These are phyloP conservation scores for Pseudozyma sp. DNA, from an alignment of 1,284 basidiomycete genomes.

Conservation along the genomic window DNA sequence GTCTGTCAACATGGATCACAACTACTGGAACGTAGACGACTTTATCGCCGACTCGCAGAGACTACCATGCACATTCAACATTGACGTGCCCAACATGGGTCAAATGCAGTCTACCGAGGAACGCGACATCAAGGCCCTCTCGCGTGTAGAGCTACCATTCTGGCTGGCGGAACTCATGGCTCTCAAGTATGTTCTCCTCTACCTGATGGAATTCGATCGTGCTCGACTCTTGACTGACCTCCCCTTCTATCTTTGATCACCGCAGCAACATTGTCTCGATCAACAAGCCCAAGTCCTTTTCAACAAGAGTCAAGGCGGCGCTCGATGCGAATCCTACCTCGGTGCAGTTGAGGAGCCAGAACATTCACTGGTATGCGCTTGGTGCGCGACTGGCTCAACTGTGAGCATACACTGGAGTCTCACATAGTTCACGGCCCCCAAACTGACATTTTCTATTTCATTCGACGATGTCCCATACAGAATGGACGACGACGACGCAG, in stretches of 20 bases:
- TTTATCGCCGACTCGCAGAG: conserved; percentile 61
- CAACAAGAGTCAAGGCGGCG: conserved; percentile 57
- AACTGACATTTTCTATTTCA: too few species aligned
- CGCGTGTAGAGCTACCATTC: conserved; percentile 64
- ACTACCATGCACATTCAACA: conserved; percentile 62
- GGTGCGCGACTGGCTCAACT: conserved; percentile 59
- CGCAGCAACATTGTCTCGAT: conserved; percentile 59
- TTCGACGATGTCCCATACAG: conserved; percentile 12
- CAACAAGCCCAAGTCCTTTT: conserved; percentile 61
- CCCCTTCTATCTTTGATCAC: not conserved
- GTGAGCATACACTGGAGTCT: conserved; percentile 22
- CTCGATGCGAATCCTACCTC: conserved; percentile 61
- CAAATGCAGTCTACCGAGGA: conserved; percentile 61
- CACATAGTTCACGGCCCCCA: too few species aligned
- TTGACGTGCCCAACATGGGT: conserved; percentile 64
- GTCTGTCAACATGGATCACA: conserved; percentile 52
- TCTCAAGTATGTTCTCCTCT: conserved; percentile 51
- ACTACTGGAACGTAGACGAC: conserved; percentile 64
- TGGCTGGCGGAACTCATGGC: conserved; percentile 66
- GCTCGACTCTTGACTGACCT: not conserved
- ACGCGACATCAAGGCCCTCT: conserved; percentile 55
- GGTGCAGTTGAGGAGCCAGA: conserved; percentile 59
- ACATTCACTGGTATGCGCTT: conserved; percentile 65
- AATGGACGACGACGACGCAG: conserved; percentile 57
- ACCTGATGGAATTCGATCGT: not conserved